Evolutionary conservation across 176 grass and related monocot species (phyloP).

Genomic region (Melocanna baccifera): DNA sequence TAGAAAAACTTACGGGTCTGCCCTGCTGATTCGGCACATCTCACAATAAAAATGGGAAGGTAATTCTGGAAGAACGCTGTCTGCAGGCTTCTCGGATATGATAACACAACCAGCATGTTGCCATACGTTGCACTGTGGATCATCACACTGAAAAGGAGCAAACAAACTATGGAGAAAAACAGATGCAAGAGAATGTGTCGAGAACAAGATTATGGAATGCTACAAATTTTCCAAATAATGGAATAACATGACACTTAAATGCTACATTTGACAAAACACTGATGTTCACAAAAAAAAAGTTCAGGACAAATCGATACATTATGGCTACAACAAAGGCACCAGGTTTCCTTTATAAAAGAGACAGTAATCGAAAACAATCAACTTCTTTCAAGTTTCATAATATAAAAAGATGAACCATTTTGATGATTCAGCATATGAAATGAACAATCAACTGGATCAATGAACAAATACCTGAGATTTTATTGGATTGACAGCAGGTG

Average conservation of each 20-base stretch:
- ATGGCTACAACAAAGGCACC: not conserved
- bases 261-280: not conserved
- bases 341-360: not conserved
- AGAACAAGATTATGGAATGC: conserved; percentile 18
- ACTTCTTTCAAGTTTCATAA: conserved; percentile 19
- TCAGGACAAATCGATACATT: not conserved
- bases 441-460: not conserved
- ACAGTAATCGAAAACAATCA: not conserved
- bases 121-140: conserved; percentile 61
- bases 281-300: not conserved
- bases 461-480: conserved; percentile 19
- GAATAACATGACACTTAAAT: not conserved
- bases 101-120: conserved; percentile 81
- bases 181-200: not conserved
- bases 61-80: conserved; percentile 43
- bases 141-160: conserved; percentile 59
- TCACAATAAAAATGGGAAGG: conserved; percentile 71
- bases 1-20: conserved; percentile 73
- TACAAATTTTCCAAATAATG: not conserved
- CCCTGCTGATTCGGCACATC: conserved; percentile 74
- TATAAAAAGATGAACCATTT: not conserved
- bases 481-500: not conserved
- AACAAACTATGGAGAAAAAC: conserved; percentile 1
- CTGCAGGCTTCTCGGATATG: conserved; percentile 65
- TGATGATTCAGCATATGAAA: conserved; percentile 16